Evolutionary conservation across 768 basidiomycete species (phyloP), one percentile per base, ranked within the genome.

Genomic region (Hypholoma fasciculare): DNA sequence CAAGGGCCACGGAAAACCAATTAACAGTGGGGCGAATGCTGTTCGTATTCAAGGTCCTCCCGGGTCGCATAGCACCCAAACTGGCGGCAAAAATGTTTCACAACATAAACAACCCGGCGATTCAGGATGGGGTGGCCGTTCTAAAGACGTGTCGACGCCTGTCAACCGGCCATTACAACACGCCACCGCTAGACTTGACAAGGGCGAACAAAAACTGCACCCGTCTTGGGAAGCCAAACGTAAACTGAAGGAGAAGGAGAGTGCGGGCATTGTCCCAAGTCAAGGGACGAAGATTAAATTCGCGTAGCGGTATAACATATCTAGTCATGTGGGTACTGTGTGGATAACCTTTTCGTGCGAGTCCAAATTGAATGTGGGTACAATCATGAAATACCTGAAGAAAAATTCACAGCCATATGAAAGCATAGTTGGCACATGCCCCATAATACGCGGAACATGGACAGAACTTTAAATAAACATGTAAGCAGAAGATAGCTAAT

Each of bases 201-300:
- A 50, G 5, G 69, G 78, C 68, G 69, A 72, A 19, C 67, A 70
- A 59, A 78, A 83, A 30, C 62, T 97, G 55, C 97, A 99, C 73
- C 96, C 97, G 2, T 96, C 94, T 13, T 99, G 97, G 96, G 92
- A 92, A 71, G 97, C 97, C 6, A 98, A 96, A 75, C 82, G 81
- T 72, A 87, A 85, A 70, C 71, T 88, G 58, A 93, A 90, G 73
- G 85, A 89, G 75, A 86, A 83, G 73, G 78, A 84, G 62, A 82
- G 78, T 62, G 78, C 75, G n/a, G 76, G 76, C 7, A 87, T 89
- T 38, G 71, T 86, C 9, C 82, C 86, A 43, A 78, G 87, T 47
- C 86, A 88, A 71, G 92, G 94, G 23, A 95, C 87, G 69, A 97
- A 97, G 78, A 96, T 97, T 57, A 83, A 82, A 54, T 92, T 84